phyloP scores from a whole-genome alignment of 257 asterid genomes.

The Anisodus tanguticus region DNA sequence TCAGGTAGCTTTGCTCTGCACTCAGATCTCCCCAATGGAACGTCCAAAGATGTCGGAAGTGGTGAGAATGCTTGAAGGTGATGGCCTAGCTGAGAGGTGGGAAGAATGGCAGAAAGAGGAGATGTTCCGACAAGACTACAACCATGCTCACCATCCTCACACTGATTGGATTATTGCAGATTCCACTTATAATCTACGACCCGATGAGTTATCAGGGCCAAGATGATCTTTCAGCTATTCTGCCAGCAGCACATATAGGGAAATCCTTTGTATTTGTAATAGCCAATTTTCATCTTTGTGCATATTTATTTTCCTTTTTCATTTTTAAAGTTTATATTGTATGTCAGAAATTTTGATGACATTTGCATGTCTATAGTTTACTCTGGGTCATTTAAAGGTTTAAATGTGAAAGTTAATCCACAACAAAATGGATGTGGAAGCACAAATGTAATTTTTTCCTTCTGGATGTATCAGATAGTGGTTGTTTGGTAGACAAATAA shows the following conservation, averaged over 20 bases:
- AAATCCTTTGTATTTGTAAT: constrained; percentile 28
- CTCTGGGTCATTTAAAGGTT: constrained; percentile 26
- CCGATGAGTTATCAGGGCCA: constrained; percentile 89
- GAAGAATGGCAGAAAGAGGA: constrained; percentile 97
- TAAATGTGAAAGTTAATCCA: constrained; percentile 34
- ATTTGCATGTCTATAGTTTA: constrained; percentile 29
- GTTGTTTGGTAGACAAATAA: neutral
- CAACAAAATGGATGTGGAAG: constrained; percentile 30
- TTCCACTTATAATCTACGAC: constrained; percentile 68
- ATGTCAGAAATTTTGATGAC: constrained; percentile 42
- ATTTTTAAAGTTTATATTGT: constrained; percentile 32
- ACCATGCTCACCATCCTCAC: constrained; percentile 47
- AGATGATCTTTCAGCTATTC: constrained; percentile 46
- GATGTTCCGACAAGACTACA: constrained; percentile 70
- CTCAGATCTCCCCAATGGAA: constrained; percentile 68
- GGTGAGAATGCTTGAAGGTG: constrained; percentile 92
- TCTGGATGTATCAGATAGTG: constrained; percentile 26
- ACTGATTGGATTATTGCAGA: constrained; percentile 70
- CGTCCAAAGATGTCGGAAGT: constrained; percentile 97
- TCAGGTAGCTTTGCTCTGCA: constrained; percentile 91
- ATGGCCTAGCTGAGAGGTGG: constrained; percentile 96
- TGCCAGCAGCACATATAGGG: constrained; percentile 7
- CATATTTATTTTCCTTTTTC: constrained; percentile 33
- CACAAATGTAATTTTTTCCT: constrained; percentile 23
- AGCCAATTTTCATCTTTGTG: constrained; percentile 42